Conservation (phyloP, 164 flowering plant genomes). For the Pachysandra terminalis region DNA sequence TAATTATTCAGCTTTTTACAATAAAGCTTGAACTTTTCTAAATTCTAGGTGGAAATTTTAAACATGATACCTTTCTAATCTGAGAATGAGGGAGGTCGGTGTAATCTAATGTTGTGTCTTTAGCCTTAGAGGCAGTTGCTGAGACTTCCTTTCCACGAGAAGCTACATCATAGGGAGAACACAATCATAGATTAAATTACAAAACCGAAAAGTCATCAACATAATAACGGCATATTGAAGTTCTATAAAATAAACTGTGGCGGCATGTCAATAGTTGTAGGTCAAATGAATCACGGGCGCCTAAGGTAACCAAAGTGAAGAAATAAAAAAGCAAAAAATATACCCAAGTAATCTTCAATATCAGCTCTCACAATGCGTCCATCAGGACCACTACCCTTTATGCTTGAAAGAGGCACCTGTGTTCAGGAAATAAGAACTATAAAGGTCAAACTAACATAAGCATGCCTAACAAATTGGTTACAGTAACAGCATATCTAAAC, state of each 20-base stretch:
- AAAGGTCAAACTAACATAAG: constrained; percentile 1
- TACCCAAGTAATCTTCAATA: constrained; percentile 95
- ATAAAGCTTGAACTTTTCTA: constrained; percentile 1
- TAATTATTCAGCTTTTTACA: neutral
- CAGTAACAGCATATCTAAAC: neutral
- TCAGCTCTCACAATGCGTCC: constrained; percentile 95
- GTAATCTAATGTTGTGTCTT: constrained; percentile 52
- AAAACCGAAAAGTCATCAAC: neutral
- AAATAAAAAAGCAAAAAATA: neutral
- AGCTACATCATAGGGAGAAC: constrained; percentile 35
- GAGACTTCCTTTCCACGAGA: constrained; percentile 55
- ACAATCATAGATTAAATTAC: neutral
- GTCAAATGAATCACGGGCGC: neutral
- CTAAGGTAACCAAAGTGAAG: neutral
- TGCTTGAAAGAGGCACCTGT: constrained; percentile 75
- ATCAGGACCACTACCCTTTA: constrained; percentile 95
- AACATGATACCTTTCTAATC: constrained; percentile 73
- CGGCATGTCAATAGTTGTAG: neutral
- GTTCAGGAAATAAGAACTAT: neutral
- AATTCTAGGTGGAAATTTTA: neutral
- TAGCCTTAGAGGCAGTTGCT: constrained; percentile 38
- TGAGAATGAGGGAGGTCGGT: constrained; percentile 79
- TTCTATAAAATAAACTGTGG: neutral
- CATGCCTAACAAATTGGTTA: neutral
- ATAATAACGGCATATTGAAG: neutral